Evolutionary conservation across 345 rosid genomes (phyloP).

Genomic region (Arabis hirsuta): DNA sequence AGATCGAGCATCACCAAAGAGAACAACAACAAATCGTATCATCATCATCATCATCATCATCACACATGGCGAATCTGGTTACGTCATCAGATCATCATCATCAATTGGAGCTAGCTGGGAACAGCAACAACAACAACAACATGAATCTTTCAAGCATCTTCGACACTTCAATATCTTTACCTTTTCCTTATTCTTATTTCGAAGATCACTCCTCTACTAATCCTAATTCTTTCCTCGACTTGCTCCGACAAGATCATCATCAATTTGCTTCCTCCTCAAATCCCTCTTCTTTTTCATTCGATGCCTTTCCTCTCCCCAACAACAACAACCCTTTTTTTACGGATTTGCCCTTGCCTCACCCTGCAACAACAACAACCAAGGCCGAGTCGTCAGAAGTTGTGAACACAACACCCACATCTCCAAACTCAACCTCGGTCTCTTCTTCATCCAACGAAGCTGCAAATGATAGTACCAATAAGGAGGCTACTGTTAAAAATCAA

Average conservation of each 20-base stretch:
- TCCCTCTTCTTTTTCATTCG: conserved; percentile 54
- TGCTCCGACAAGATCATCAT: conserved; percentile 51
- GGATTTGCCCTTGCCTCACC: conserved; percentile 31
- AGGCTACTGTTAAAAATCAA: conserved; percentile 50
- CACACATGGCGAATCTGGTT: conserved; percentile 55
- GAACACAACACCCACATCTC: conserved; percentile 70
- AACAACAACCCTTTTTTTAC: conserved; percentile 35
- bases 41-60: conserved; percentile 16
- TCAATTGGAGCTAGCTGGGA: conserved; percentile 53
- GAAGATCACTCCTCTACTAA: conserved; percentile 34
- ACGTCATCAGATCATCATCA: conserved; percentile 37
- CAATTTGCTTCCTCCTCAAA: conserved; percentile 40
- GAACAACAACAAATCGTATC: conserved; percentile 6
- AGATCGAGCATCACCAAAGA: conserved; percentile 27
- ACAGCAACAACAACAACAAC: conserved; percentile 16
- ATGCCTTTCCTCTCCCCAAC: conserved; percentile 47
- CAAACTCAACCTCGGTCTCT: conserved; percentile 85
- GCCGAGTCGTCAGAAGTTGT: conserved; percentile 79
- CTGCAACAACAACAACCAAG: conserved; percentile 36
- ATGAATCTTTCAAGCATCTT: conserved; percentile 55
- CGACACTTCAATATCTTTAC: conserved; percentile 53
- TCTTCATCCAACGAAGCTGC: conserved; percentile 74
- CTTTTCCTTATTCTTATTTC: conserved; percentile 41
- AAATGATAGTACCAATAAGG: conserved; percentile 43
- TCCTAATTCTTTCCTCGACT: conserved; percentile 52